Evolutionary conservation across 2,329 filamentous ascomycete genomes (phyloP).

Genomic region (Venturia nashicola): DNA sequence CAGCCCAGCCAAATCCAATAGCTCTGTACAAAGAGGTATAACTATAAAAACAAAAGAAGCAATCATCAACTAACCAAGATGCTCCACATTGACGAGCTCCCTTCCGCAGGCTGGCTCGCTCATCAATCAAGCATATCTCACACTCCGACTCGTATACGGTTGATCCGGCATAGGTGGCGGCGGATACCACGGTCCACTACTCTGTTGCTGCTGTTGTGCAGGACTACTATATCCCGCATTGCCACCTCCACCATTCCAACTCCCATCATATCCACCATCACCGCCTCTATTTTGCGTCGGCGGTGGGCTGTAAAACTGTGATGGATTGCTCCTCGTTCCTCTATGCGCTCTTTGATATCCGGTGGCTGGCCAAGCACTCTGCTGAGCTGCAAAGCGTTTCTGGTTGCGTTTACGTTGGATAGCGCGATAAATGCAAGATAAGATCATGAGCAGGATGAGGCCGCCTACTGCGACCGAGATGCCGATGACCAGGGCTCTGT

Average conservation of each 20-base stretch:
- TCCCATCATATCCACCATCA: not conserved
- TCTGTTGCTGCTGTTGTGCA: not conserved
- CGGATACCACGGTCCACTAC: not conserved
- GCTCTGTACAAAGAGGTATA: not conserved
- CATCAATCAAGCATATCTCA: constrained; percentile 5
- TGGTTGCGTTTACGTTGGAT: not conserved
- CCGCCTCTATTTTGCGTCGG: not conserved
- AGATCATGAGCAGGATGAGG: constrained; percentile 55
- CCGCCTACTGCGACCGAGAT: constrained; percentile 59
- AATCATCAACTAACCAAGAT: not conserved
- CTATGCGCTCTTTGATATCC: not conserved
- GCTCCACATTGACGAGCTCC: not conserved
- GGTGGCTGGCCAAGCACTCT: not conserved
- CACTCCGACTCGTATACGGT: not conserved
- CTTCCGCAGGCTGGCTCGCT: too few species aligned
- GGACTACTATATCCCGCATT: not conserved
- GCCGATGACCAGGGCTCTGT: constrained; percentile 75
- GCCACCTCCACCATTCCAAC: not conserved
- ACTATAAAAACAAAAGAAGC: not conserved
- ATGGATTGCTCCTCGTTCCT: not conserved
- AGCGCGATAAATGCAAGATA: constrained; percentile 46
- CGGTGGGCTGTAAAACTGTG: not conserved
- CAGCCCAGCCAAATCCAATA: not conserved
- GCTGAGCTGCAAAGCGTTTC: not conserved
- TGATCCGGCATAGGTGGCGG: not conserved